Evolutionary conservation across 2,329 filamentous ascomycete species (phyloP), one percentile per base, ranked within the genome.

Genomic region (Fusarium xyrophilum): DNA sequence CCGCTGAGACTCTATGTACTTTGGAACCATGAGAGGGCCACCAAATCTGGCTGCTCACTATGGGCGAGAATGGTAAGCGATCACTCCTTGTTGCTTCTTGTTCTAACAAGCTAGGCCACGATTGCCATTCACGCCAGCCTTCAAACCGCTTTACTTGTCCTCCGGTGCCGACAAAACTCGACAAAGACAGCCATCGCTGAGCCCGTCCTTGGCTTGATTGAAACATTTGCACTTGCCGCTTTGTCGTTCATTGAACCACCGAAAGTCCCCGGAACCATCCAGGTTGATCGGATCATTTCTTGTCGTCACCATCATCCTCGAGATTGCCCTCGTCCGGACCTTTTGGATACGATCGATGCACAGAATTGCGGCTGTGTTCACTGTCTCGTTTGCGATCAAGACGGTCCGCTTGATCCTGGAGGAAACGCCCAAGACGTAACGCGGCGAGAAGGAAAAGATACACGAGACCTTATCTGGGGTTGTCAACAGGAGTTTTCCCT

Each of bases 211-310:
- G 65, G 65, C 1, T 55, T 78, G 2, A 27, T 78, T 17, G 76
- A 76, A 30, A 70, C 74, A 0, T 5, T 76, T 12, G 68, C 59
- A 11, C 63, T 79, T 27, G 65, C 60, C 1, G 46, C 72, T 0
- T 46, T 80, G 5, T 78, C 77, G 1, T 80, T 76, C 33, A n/a
- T 60, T 0, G 79, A 81, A 59, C 79, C 79, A 81, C 52, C 62
- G 47, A 15, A 74, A 73, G 9, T 75, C 78, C 8, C 65, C 69
- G 4, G 70, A 74, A 21, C 78, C 80, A 2, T 79, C 79, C 1
- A 65, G 73, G 0, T 46, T 81, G 2, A 65, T 81, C 15, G 73
- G 65, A 40, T 17, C 58, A 12, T 81, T 76, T 42, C 70, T 81
- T 6, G 63, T 79, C 43, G 55, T 74, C 15, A 75, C 76, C 0